These are phyloP conservation scores for Aspergillus sp. DNA, from an alignment of 2,329 filamentous ascomycete genomes.

Conservation along the genomic window DNA sequence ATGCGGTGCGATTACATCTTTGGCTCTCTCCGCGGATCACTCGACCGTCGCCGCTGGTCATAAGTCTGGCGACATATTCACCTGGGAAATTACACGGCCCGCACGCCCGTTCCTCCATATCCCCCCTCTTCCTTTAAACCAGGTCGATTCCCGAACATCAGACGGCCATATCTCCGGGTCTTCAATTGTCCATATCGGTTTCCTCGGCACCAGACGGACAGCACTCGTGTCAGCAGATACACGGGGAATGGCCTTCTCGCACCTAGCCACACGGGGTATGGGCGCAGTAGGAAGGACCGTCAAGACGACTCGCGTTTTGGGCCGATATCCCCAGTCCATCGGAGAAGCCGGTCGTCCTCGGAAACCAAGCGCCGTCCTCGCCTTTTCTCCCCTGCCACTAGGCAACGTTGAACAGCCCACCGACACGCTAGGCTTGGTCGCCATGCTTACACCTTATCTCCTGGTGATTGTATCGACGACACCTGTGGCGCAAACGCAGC, in stretches of 20 bases:
- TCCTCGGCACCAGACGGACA: constrained; percentile 85
- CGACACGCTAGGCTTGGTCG: constrained; percentile 81
- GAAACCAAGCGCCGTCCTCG: constrained; percentile 90
- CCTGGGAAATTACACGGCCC: constrained; percentile 83
- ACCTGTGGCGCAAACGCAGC: constrained; percentile 89
- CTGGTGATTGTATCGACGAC: constrained; percentile 96
- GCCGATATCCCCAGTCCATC: constrained; percentile 70
- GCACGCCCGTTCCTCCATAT: constrained; percentile 84
- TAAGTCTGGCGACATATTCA: constrained; percentile 84
- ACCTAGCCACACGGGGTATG: constrained; percentile 83
- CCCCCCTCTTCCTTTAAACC: constrained; percentile 60
- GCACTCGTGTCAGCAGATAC: constrained; percentile 93
- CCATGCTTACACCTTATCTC: constrained; percentile 90
- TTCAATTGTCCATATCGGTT: constrained; percentile 82
- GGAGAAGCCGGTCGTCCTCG: constrained; percentile 56
- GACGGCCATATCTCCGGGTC: constrained; percentile 78
- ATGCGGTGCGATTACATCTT: constrained; percentile 74
- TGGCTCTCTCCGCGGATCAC: constrained; percentile 90
- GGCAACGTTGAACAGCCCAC: constrained; percentile 90
- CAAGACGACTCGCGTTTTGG: constrained; percentile 82
- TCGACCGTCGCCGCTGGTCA: constrained; percentile 86
- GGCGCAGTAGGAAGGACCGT: constrained; percentile 77
- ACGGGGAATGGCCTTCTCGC: constrained; percentile 94
- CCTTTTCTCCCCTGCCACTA: constrained; percentile 79
- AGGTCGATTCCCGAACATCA: constrained; percentile 55